Evolutionary conservation across 2,329 filamentous ascomycete species (phyloP), one percentile per base, ranked within the genome.

Genomic region (Herpotrichia juniperi): DNA sequence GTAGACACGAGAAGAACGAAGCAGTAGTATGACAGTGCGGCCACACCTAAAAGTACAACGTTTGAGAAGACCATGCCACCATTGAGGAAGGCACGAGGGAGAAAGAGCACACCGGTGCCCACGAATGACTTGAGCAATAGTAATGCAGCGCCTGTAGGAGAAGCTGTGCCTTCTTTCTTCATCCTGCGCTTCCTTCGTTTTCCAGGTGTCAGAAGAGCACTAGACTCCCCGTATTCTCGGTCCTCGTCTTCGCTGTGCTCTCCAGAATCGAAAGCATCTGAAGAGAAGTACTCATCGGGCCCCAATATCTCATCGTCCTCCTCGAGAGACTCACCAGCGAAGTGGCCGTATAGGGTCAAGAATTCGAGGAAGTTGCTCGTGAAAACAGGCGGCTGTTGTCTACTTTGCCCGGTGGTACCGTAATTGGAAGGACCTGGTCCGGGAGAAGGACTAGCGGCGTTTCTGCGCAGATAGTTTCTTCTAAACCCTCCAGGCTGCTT

Each of bases 51-150:
- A n/a, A 99, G 83, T 14, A 99, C 89, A 46, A 96, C 59, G 69
- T 96, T 96, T 66, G 92, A 96, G 75, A 99, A 99, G 14, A 96
- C 78, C 93, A 99, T 97, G 52, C 94, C 94, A 48, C 94, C 94
- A 66, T 96, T 99, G 58, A 97, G 83, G 70, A 94, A 99, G 4
- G 94, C 93, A 42, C 92, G 87, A 0, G 93, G 93, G 28, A 97
- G 79, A 78, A 97, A 97, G 14, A 97, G 80, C 8, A 97, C 93
- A 50, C 93, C 93, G 0, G 94, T 99, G 17, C 96, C 94, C 42
- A 99, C 94, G 69, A 99, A 99, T 0, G 93, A 97, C 79, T 99
- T 99, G 60, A 99, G 85, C 35, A 99, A 81, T 48, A 99, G 82
- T 62, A 97, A 75, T 10, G 90, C 87, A 9, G 94, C 93, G 56